Conservation (phyloP, 1,284 basidiomycete species). For the Rhodofomes roseus region DNA sequence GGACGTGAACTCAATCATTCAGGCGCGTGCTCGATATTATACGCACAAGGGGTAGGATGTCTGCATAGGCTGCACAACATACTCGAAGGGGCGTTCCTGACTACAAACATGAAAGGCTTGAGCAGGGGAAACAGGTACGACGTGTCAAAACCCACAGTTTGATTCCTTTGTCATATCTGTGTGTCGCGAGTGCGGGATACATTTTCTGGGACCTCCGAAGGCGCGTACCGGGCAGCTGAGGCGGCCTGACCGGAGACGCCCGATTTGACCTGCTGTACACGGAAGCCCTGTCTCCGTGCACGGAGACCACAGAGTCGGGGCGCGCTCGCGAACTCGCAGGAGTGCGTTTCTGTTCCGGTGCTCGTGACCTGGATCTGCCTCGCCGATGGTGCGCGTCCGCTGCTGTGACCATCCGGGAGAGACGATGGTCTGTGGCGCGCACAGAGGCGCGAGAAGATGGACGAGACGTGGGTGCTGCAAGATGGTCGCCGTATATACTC, state of each 20-base stretch:
- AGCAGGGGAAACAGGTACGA: not conserved
- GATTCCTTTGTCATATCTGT: constrained; percentile 16
- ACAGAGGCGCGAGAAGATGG: constrained; percentile 11
- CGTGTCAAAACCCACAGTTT: constrained; percentile 8
- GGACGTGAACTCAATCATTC: not conserved
- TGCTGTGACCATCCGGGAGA: constrained; percentile 10
- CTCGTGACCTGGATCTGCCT: constrained; percentile 15
- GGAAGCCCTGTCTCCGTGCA: not conserved
- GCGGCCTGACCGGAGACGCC: constrained; percentile 6
- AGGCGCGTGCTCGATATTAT: not conserved
- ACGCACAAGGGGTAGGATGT: constrained; percentile 13
- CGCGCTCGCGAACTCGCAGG: not conserved
- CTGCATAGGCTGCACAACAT: constrained; percentile 13
- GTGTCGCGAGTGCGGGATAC: constrained; percentile 13
- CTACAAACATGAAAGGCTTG: not conserved
- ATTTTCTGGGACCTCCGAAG: constrained; percentile 6
- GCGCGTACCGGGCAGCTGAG: not conserved
- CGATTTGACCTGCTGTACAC: constrained; percentile 5
- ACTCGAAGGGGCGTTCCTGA: not conserved
- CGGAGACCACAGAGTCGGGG: not conserved
- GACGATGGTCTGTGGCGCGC: constrained; percentile 12
- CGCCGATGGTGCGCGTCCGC: constrained; percentile 8
- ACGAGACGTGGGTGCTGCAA: constrained; percentile 11
- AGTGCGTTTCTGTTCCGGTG: not conserved
- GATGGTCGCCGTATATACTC: constrained; percentile 3